phyloP scores from a whole-genome alignment of 2,329 filamentous ascomycete species.

The Dothiorella sarmentorum region DNA sequence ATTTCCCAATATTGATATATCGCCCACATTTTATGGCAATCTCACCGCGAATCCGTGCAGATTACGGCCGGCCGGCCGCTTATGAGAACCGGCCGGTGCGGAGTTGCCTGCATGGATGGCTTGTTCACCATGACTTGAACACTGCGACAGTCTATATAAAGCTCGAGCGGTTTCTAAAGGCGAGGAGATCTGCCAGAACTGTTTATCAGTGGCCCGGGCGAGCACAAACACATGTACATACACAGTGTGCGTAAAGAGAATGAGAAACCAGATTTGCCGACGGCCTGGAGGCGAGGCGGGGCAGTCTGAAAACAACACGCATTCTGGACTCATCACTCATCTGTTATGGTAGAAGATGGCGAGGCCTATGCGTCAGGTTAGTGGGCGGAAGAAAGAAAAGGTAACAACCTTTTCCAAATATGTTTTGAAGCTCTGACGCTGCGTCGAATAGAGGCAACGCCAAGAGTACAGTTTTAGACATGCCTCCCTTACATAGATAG shows the following conservation, averaged over 20 bases:
- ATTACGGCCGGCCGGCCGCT: constrained; percentile 3
- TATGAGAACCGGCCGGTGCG: neutral
- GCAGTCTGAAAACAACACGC: neutral
- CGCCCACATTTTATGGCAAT: constrained; percentile 3
- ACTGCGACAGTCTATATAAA: neutral
- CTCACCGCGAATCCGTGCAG: neutral
- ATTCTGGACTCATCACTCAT: neutral
- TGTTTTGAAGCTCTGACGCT: neutral
- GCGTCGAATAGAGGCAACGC: neutral
- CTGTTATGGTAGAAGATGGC: neutral
- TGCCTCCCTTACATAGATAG: neutral
- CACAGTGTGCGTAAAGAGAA: too few species aligned
- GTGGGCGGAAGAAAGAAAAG: neutral
- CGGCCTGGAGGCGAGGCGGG: neutral
- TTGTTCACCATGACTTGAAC: neutral
- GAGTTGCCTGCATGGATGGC: neutral
- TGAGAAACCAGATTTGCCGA: neutral
- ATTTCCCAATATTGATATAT: neutral
- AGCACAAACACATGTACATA: neutral
- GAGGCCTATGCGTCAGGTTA: neutral
- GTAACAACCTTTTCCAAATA: neutral
- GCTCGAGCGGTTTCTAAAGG: neutral
- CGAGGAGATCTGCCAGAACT: too few species aligned
- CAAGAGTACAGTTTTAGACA: neutral
- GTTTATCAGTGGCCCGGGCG: neutral